Evolutionary conservation across 805 yeast species (phyloP).

Genomic region (Hanseniaspora taiwanica): DNA sequence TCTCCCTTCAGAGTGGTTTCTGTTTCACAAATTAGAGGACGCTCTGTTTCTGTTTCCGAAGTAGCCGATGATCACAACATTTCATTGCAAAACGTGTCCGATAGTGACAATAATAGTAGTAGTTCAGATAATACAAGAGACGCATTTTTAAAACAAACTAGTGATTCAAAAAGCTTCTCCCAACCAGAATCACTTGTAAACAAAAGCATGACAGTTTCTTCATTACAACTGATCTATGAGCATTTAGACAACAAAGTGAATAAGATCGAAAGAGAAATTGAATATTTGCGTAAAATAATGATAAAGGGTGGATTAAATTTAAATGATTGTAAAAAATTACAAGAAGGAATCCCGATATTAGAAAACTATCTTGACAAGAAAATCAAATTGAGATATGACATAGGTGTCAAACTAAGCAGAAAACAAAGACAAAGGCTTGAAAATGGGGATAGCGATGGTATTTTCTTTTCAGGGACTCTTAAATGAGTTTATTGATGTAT

Average conservation of each 20-base stretch:
- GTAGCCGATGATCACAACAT: not conserved
- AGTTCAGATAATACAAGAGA: not conserved
- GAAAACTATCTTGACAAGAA: slow-evolving; percentile 29
- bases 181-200: too few species aligned
- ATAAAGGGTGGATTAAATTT: slow-evolving; percentile 23
- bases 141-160: not conserved
- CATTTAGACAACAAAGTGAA: slow-evolving; percentile 23
- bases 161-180: too few species aligned
- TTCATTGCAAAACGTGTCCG: not conserved
- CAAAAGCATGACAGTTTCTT: not conserved
- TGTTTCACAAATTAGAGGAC: slow-evolving; percentile 7
- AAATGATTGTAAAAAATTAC: slow-evolving; percentile 28
- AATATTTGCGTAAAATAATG: slow-evolving; percentile 23
- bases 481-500: not conserved
- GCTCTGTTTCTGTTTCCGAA: not conserved
- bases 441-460: slow-evolving; percentile 25
- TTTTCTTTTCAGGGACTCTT: slow-evolving; percentile 18
- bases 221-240: slow-evolving; percentile 13
- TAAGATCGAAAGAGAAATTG: slow-evolving; percentile 27
- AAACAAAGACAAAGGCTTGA: slow-evolving; percentile 29
- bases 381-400: slow-evolving; percentile 30
- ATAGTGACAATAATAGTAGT: not conserved
- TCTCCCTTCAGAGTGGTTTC: slow-evolving; percentile 25
- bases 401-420: slow-evolving; percentile 28
- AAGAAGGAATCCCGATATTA: slow-evolving; percentile 24